Base-by-base conservation (phyloP, 1,284 basidiomycete genomes). In the Moniliophthora roreri region DNA sequence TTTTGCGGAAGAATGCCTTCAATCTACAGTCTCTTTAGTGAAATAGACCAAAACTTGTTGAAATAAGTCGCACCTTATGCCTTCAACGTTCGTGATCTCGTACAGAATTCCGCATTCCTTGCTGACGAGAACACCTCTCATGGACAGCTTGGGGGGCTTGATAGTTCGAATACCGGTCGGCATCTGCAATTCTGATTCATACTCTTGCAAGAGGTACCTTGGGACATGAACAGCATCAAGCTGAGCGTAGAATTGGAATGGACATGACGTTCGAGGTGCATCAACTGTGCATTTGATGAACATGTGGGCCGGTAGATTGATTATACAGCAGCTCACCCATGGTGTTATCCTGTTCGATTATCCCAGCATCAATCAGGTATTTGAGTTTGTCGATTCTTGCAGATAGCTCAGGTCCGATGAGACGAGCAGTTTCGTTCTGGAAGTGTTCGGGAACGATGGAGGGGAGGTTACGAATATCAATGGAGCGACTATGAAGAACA, bases 71-170 rank as follows among this genome's bases (percentile, higher is more conserved):
- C 58, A 85, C 84, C 86, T 81, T 50, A 93, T 66, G 0, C 91
- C 91, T 41, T 81, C 77, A 0, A 84, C 82, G 26, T 84, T 77
- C 21, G 77, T 77, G 3, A 92, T 64, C 55, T 86, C 84, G 45
- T 85, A 82, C 36, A 90, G 67, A 28, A 93, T 71, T 1, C 89
- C 93, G 62, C 93, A 95, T 61, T 89, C 79, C 62, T 81, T 82
- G 63, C 91, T 93, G 47, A 93, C 62, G 4, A 92, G 64, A 2
- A 93, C 70, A 5, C 81, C 87, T 48, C 80, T 79, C 39, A 93
- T 63, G 6, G 70, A 71, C 45, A 89, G 65, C 32, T 78, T 79
- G 3, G 87, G 85, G 0, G 79, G 68, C 6, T 66, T 66, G 4
- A 78, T 72, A 0, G 84, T 88, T 60, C 77, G 75, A 55, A 82